Conservation (phyloP, 176 grass and related monocot species). For the Oryza meyeriana region DNA sequence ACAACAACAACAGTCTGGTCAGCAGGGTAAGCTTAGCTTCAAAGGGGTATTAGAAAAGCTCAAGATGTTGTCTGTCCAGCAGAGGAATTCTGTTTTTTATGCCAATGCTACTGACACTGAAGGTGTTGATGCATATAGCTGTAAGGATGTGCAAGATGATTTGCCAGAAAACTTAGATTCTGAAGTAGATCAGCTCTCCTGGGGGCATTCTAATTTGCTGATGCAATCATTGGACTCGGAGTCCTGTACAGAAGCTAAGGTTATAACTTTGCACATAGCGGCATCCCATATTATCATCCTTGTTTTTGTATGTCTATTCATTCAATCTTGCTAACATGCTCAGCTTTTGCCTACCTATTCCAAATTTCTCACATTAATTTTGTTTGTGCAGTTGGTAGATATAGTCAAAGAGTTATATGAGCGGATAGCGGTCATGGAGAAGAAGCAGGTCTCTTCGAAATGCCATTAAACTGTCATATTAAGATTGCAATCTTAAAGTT, state of each 20-base stretch:
- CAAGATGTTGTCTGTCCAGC: conserved; percentile 12
- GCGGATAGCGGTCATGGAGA: conserved; percentile 44
- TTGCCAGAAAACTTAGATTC: conserved; percentile 50
- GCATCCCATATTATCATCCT: conserved; percentile 8
- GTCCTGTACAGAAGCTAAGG: conserved; percentile 35
- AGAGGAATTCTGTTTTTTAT: conserved; percentile 22
- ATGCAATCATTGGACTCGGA: conserved; percentile 29
- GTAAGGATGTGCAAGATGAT: conserved; percentile 5
- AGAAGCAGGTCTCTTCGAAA: conserved; percentile 64
- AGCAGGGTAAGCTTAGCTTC: conserved; percentile 18
- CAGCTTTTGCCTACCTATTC: background rate
- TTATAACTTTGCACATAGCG: conserved; percentile 8
- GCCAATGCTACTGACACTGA: conserved; percentile 21
- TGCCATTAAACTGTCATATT: background rate
- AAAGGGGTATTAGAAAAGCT: conserved; percentile 20
- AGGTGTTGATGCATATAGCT: conserved; percentile 4
- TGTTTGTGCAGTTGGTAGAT: conserved; percentile 48
- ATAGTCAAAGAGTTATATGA: conserved; percentile 45
- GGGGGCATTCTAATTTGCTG: conserved; percentile 24
- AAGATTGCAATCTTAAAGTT: conserved; percentile 4
- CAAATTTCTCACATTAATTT: conserved; percentile 11
- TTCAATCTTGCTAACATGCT: conserved; percentile 2
- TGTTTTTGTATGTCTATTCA: background rate
- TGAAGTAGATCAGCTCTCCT: conserved; percentile 19
- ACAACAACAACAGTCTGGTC: conserved; percentile 3